Percentiles rank a stretch among this genome's conserved stretches.
phyloP scores from a whole-genome alignment of 257 asterid genomes.

The Penstemon barbatus region DNA sequence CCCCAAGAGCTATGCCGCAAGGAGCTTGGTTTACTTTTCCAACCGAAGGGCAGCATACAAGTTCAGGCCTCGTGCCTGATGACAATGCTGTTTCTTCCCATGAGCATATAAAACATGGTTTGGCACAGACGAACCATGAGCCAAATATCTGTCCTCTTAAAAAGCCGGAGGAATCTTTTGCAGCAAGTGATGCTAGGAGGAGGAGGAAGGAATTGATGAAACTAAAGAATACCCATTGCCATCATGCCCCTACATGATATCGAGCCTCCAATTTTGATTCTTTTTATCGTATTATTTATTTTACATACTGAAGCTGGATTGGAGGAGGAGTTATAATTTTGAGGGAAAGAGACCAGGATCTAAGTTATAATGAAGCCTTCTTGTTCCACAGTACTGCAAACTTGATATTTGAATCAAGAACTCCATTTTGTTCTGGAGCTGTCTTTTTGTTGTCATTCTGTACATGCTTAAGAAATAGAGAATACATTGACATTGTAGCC shows the following conservation, averaged over 20 bases:
- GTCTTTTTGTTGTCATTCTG: too few species aligned
- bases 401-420: too few species aligned
- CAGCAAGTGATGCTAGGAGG: slow-evolving; percentile 42
- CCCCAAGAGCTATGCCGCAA: neutral
- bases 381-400: too few species aligned
- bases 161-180: slow-evolving; percentile 2
- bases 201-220: slow-evolving; percentile 45
- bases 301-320: neutral
- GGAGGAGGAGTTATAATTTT: neutral
- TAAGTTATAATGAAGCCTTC: too few species aligned
- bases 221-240: slow-evolving; percentile 25
- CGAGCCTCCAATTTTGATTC: neutral
- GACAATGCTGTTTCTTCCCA: slow-evolving; percentile 13
- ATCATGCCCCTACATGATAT: neutral
- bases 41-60: neutral
- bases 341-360: too few species aligned
- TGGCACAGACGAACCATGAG: slow-evolving; percentile 14
- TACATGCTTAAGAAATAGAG: too few species aligned
- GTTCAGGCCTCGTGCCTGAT: neutral
- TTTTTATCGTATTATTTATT: neutral
- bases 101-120: neutral
- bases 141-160: neutral
- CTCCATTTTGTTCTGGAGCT: too few species aligned
- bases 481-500: too few species aligned
- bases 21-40: slow-evolving; percentile 17